These are phyloP conservation scores for Chaetomium sp. DNA, from an alignment of 2,329 filamentous ascomycete species.

Conservation along the genomic window DNA sequence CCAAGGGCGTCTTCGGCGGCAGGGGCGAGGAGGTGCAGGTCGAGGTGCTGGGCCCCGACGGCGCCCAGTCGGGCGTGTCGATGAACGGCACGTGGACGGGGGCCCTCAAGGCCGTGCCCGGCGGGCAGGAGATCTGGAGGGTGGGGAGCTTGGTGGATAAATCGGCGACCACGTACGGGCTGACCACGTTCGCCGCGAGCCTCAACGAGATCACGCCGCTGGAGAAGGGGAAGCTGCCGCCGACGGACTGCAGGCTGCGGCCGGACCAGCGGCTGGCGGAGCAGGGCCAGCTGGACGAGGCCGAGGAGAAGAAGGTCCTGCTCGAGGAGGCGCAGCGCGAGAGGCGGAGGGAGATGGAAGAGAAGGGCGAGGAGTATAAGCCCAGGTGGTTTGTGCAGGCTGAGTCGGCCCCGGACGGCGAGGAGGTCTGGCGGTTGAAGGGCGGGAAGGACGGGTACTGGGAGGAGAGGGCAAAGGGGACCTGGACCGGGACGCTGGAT, in stretches of 20 bases:
- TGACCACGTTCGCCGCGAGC: constrained; percentile 81
- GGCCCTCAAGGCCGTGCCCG: constrained; percentile 55
- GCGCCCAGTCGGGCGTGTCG: constrained; percentile 65
- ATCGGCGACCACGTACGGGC: constrained; percentile 77
- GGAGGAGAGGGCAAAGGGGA: constrained; percentile 74
- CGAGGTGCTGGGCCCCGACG: constrained; percentile 69
- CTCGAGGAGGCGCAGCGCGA: constrained; percentile 84
- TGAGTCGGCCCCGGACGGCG: constrained; percentile 58
- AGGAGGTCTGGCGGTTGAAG: constrained; percentile 76
- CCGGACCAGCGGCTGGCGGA: constrained; percentile 89
- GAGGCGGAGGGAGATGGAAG: constrained; percentile 74
- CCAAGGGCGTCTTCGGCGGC: constrained; percentile 96
- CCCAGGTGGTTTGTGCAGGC: constrained; percentile 85
- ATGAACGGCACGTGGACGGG: constrained; percentile 84
- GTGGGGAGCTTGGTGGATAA: constrained; percentile 78
- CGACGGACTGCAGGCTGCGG: constrained; percentile 79
- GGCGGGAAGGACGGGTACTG: constrained; percentile 87
- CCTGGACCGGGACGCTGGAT: constrained; percentile 62
- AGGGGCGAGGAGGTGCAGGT: constrained; percentile 86
- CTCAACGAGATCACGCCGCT: constrained; percentile 86
- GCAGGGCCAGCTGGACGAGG: constrained; percentile 76
- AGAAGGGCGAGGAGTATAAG: constrained; percentile 68
- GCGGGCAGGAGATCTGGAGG: constrained; percentile 75
- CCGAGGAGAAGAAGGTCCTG: constrained; percentile 78
- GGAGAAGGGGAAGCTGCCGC: constrained; percentile 72